Base-by-base conservation (phyloP, 2,329 filamentous ascomycete genomes). In the Penicillium corylophilum region DNA sequence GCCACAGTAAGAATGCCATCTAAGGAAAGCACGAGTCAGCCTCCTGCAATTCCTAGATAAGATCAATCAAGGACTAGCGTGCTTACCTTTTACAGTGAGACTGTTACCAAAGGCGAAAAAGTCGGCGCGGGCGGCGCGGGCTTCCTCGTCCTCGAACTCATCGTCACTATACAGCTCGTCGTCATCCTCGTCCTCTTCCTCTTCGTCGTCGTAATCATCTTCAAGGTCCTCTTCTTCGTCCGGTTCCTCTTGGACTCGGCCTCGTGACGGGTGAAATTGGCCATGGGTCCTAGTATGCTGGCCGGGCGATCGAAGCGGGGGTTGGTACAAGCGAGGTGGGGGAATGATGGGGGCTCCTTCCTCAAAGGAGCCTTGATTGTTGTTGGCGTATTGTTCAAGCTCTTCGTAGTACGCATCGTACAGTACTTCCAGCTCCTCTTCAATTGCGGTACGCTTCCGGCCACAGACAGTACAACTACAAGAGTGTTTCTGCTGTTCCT, bases 391-490 rank as follows among this genome's bases (percentile, higher is more conserved):
- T 71, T 96, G 91, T 76, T 97, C 94, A 55, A 99, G 83, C 74
- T 99, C 94, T 70, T 96, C 87, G 71, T 99, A 99, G 74, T 99
- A 99, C 57, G 93, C 93, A 76, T 99, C 94, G 73, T 99, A 99
- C 12, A 99, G 82, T 16, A 95, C 92, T 70, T 99, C 94, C 12
- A 99, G 80, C 73, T 99, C 94, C 74, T 99, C 94, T 74, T 99
- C 94, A 62, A 99, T 99, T 35, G 94, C 94, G 12, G 89, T 96
- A 48, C 94, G 85, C 77, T 99, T 99, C 60, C 94, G 84, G 47
- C 94, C 94, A 72, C 94, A 99, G 36, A 99, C 93, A 4, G 91
- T 95, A 74, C 94, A 99, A 71, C 92, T 96, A 78, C 94, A 99
- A 2, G 93, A 97, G 71, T 97, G 92, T 74, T 97, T 97, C 73